These are phyloP conservation scores for Aspergillus proliferans DNA, from an alignment of 2,329 filamentous ascomycete genomes.

Conservation along the genomic window DNA sequence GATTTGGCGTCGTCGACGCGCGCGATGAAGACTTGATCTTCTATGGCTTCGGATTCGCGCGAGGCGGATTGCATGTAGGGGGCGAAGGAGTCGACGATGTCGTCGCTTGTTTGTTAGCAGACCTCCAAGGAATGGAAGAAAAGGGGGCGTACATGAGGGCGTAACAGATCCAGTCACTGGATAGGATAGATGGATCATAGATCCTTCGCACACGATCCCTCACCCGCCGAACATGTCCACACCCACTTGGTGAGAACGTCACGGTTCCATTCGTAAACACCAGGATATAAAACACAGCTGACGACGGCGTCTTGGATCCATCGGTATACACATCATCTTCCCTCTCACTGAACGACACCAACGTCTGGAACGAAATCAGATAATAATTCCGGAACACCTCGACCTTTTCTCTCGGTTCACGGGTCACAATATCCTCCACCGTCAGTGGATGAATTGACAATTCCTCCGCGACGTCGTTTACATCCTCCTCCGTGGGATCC, in stretches of 20 bases:
- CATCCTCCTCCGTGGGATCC: slow-evolving; percentile 78
- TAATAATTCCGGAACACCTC: slow-evolving; percentile 96
- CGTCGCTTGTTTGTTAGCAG: slow-evolving; percentile 54
- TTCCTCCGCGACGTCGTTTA: slow-evolving; percentile 76
- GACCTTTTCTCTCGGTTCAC: slow-evolving; percentile 94
- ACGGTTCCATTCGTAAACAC: slow-evolving; percentile 90
- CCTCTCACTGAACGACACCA: slow-evolving; percentile 69
- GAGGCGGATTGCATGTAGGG: slow-evolving; percentile 81
- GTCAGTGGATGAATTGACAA: slow-evolving; percentile 92
- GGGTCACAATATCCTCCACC: slow-evolving; percentile 87
- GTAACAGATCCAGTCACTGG: slow-evolving; percentile 97
- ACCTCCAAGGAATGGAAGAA: neutral
- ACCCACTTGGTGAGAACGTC: slow-evolving; percentile 84
- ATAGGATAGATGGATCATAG: slow-evolving; percentile 84
- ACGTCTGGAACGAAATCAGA: slow-evolving; percentile 86
- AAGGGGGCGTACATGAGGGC: slow-evolving; percentile 69
- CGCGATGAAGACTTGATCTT: slow-evolving; percentile 89
- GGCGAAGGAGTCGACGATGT: slow-evolving; percentile 92
- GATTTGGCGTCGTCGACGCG: slow-evolving; percentile 78
- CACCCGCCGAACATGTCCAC: slow-evolving; percentile 76
- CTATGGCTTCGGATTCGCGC: slow-evolving; percentile 78
- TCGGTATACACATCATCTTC: slow-evolving; percentile 59
- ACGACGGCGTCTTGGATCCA: slow-evolving; percentile 52
- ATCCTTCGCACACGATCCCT: slow-evolving; percentile 80
- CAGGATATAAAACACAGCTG: slow-evolving; percentile 89